Percentiles rank a stretch among this genome's conserved stretches.
These are phyloP conservation scores for Colletotrichum lupini DNA, from an alignment of 2,329 filamentous ascomycete genomes.

Conservation along the genomic window DNA sequence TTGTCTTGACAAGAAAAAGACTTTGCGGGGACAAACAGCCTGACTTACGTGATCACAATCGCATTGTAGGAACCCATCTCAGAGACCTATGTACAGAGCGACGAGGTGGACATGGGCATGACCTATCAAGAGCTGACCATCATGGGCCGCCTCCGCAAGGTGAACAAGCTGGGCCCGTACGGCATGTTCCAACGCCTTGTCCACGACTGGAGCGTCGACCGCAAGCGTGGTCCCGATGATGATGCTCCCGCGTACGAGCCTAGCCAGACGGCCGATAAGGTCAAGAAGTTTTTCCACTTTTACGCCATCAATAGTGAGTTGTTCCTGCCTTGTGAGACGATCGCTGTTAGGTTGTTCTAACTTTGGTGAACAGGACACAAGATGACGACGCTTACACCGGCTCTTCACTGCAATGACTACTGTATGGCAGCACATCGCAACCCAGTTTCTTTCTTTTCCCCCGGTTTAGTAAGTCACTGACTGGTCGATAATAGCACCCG, in stretches of 20 bases:
- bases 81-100: conserved; percentile 63
- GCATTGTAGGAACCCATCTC: conserved; percentile 67
- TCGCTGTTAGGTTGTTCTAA: not conserved
- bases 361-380: conserved; percentile 28
- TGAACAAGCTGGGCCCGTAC: conserved; percentile 59
- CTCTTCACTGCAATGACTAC: conserved; percentile 36
- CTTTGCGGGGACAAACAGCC: not conserved
- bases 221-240: conserved; percentile 41
- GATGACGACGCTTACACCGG: conserved; percentile 35
- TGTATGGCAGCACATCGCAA: conserved; percentile 7
- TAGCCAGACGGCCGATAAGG: conserved; percentile 52
- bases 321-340: not conserved
- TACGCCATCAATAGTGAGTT: conserved; percentile 65
- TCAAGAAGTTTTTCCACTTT: conserved; percentile 60
- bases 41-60: not conserved
- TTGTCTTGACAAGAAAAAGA: too few species aligned
- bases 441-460: not conserved
- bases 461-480: not conserved
- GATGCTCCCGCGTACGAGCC: conserved; percentile 47
- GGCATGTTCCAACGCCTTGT: conserved; percentile 58
- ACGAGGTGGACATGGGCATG: conserved; percentile 65
- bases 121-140: conserved; percentile 58
- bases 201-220: conserved; percentile 55
- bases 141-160: conserved; percentile 54
- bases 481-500: conserved; percentile 36